A percentile compares a stretch with the other conserved stretches of the same genome.
phyloP scores from a whole-genome alignment of 306 rosid species.

The Sphenostylis stenocarpa region DNA sequence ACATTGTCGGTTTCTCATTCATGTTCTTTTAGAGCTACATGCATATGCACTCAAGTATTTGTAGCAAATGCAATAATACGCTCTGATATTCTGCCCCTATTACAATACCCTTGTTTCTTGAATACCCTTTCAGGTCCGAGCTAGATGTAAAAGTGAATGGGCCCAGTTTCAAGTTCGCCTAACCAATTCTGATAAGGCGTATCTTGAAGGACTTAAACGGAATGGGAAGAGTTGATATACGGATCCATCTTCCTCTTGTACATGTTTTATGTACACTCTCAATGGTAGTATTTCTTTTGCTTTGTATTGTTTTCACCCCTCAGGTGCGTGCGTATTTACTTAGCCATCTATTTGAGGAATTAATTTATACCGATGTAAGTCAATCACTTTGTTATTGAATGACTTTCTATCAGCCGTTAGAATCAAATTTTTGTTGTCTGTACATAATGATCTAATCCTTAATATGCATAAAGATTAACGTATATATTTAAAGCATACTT shows the following conservation, averaged over 20 bases:
- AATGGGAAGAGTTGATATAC: conserved; percentile 37
- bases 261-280: conserved; percentile 36
- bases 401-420: not conserved
- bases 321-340: conserved; percentile 15
- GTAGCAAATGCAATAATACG: not conserved
- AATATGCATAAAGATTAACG: not conserved
- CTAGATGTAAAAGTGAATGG: conserved; percentile 92
- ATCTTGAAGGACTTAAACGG: conserved; percentile 41
- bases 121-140: conserved; percentile 68
- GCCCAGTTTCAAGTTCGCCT: conserved; percentile 83
- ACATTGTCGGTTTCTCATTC: not conserved
- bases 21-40: not conserved
- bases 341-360: not conserved
- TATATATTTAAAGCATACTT: not conserved
- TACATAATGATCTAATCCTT: not conserved
- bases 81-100: not conserved
- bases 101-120: conserved; percentile 27
- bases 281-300: conserved; percentile 30
- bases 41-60: not conserved
- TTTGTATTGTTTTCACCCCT: conserved; percentile 30
- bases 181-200: conserved; percentile 62
- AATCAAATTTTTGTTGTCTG: not conserved
- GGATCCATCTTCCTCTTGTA: conserved; percentile 27
- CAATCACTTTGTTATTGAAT: not conserved
- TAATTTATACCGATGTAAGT: not conserved